A percentile compares a stretch with the other conserved stretches of the same genome.
These are phyloP conservation scores for Phialophora expanda DNA, from an alignment of 2,329 filamentous ascomycete species.

Conservation along the genomic window DNA sequence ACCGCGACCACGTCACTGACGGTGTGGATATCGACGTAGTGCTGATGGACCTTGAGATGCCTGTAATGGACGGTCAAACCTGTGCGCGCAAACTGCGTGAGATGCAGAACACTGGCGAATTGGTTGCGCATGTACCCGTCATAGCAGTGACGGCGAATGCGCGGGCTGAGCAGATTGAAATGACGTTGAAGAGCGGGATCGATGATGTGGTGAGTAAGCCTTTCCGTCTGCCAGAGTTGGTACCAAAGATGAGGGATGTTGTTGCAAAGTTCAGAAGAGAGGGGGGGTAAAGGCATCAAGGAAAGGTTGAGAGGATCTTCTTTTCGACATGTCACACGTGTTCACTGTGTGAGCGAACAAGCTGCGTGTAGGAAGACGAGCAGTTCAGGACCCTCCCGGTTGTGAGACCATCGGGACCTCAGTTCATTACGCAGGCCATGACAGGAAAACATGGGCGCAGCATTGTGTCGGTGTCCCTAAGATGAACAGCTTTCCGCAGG, in stretches of 20 bases:
- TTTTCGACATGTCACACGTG: background rate
- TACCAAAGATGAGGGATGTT: slow-evolving; percentile 70
- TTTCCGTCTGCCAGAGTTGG: slow-evolving; percentile 73
- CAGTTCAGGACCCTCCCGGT: background rate
- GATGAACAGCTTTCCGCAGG: background rate
- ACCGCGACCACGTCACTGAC: slow-evolving; percentile 30
- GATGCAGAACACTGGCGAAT: slow-evolving; percentile 61
- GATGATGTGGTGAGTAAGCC: slow-evolving; percentile 81
- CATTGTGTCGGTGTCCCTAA: background rate
- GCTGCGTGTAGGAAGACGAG: background rate
- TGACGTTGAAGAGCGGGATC: slow-evolving; percentile 74
- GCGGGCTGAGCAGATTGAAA: slow-evolving; percentile 73
- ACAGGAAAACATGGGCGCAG: background rate
- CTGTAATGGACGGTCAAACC: slow-evolving; percentile 79
- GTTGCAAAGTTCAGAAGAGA: slow-evolving; percentile 33
- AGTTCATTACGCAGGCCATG: background rate
- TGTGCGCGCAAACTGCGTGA: slow-evolving; percentile 72
- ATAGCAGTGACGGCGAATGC: slow-evolving; percentile 71
- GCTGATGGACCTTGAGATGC: slow-evolving; percentile 84
- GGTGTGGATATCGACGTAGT: slow-evolving; percentile 62
- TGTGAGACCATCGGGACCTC: background rate
- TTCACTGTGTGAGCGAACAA: no score
- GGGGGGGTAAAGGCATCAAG: background rate
- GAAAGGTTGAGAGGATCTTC: background rate
- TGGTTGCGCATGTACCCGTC: slow-evolving; percentile 45